Evolutionary conservation across 441 rosid genomes (phyloP), one percentile per base, ranked within the genome.

Genomic region (Daphne laureola): DNA sequence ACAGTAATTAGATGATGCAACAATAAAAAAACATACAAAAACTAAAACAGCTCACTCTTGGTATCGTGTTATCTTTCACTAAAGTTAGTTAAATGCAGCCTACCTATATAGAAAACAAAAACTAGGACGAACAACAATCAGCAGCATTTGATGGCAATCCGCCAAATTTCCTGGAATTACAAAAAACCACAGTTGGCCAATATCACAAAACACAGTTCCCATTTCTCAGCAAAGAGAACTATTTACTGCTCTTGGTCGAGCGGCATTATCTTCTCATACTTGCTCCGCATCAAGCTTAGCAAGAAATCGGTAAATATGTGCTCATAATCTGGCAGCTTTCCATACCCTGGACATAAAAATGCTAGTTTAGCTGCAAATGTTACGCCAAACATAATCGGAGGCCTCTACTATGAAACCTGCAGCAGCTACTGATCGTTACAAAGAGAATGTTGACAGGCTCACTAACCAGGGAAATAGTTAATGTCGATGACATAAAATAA

Each of bases 251-350:
- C 25, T 21, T 31, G 38, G 11, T 31, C 11, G 7, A 31, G 9
- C 38, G 38, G 38, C 38, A 31, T 31, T 31, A 31, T 70, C 77
- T 70, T 78, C 73, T 67, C 68, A 35, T 43, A 49, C 58, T 71
- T 71, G 67, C 69, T 68, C 52, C 60, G 77, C 43, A 55, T 68
- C 38, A 77, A 62, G 51, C 73, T 73, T 53, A 79, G 70, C 44
- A 90, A 69, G 76, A 90, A 90, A 58, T 90, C 94, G 2, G 91
- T 84, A 69, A 90, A 87, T 5, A 83, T 70, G 62, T 80, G 75
- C 76, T 90, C 96, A 27, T 90, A 90, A 57, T 72, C 92, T 5
- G 91, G 97, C 81, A 87, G 59, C 70, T 90, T 90, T 53, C 94
- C 97, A 12, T 73, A 90, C 40, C 96, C 96, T 90, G 83, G 72